These are phyloP conservation scores for Pseudonitzschia multiseries DNA, from an alignment of 108 stramenopile genomes.

Conservation along the genomic window DNA sequence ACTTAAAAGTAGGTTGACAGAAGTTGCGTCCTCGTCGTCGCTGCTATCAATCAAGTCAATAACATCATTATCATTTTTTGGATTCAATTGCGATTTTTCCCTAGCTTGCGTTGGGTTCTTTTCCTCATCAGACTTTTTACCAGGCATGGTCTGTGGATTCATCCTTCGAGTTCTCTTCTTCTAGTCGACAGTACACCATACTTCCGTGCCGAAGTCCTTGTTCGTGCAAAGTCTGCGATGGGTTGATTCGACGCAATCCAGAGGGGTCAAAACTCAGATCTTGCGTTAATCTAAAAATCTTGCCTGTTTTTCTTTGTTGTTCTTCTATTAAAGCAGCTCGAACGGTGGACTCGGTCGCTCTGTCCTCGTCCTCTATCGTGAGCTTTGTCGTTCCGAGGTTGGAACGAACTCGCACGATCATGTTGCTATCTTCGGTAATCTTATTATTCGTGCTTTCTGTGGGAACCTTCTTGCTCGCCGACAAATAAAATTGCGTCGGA, in stretches of 20 bases:
- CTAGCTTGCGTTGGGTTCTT: background rate
- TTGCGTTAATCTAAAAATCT: conserved; percentile 1
- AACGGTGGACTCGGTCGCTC: conserved; percentile 6
- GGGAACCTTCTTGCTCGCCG: background rate
- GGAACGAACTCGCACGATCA: conserved; percentile 33
- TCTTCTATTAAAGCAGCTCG: conserved; percentile 6
- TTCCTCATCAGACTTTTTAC: background rate
- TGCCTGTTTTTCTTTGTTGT: background rate
- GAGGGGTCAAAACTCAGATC: conserved; percentile 22
- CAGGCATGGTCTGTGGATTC: background rate
- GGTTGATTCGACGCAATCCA: conserved; percentile 11
- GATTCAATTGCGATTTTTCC: background rate
- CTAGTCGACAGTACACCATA: conserved; percentile 35
- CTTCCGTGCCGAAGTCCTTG: conserved; percentile 28
- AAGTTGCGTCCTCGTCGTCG: conserved; percentile 22
- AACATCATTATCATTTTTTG: conserved; percentile 7
- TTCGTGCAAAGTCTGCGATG: conserved; percentile 6
- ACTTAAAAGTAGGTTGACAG: background rate
- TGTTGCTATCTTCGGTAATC: background rate
- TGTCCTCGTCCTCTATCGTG: conserved; percentile 3
- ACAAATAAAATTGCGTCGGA: background rate
- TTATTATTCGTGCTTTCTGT: background rate
- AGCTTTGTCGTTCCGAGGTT: conserved; percentile 34
- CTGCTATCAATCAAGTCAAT: conserved; percentile 32
- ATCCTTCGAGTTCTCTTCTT: conserved; percentile 8